A percentile compares a stretch with the other conserved stretches of the same genome.
Evolutionary conservation across 139 green algal genomes (phyloP).

Genomic region (Tetradesmus obliquus): DNA sequence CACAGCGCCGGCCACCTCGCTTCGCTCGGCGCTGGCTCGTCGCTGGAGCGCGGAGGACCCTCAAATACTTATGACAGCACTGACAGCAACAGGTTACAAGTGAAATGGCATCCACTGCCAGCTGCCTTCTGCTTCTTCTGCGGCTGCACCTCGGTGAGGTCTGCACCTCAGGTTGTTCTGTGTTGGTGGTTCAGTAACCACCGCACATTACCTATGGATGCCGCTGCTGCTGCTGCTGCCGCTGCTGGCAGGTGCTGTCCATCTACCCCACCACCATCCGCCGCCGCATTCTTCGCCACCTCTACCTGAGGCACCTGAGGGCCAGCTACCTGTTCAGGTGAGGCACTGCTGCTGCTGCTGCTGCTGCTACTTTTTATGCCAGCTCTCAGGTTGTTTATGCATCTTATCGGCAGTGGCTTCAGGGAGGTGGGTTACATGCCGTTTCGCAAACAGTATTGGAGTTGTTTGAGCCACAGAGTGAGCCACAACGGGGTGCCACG

Average conservation of each 20-base stretch:
- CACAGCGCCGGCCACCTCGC: too few relatives aligned
- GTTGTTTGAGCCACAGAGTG: too few relatives aligned
- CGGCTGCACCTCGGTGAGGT: not conserved
- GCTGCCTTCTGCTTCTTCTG: not conserved
- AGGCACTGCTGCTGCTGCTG: constrained; percentile 13
- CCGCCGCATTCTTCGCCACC: constrained; percentile 56
- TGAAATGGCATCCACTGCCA: too few relatives aligned
- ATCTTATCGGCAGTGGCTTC: not conserved
- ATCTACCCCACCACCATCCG: constrained; percentile 63
- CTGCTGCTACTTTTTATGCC: constrained; percentile 23
- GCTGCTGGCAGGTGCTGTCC: constrained; percentile 58
- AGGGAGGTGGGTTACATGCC: not conserved
- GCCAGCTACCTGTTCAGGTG: constrained; percentile 72
- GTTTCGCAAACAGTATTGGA: not conserved
- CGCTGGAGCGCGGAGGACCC: too few relatives aligned
- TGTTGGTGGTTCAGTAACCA: not conserved
- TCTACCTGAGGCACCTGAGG: constrained; percentile 62
- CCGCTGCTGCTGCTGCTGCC: not conserved
- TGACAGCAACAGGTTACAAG: too few relatives aligned
- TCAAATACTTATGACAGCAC: too few relatives aligned
- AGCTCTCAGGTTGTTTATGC: not conserved
- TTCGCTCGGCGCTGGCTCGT: too few relatives aligned
- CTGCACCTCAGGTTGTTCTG: not conserved
- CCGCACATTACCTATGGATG: not conserved
- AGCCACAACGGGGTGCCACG: too few relatives aligned